phyloP scores from a whole-genome alignment of 1,284 basidiomycete species.

The Cryptococcus jaspeensis region DNA sequence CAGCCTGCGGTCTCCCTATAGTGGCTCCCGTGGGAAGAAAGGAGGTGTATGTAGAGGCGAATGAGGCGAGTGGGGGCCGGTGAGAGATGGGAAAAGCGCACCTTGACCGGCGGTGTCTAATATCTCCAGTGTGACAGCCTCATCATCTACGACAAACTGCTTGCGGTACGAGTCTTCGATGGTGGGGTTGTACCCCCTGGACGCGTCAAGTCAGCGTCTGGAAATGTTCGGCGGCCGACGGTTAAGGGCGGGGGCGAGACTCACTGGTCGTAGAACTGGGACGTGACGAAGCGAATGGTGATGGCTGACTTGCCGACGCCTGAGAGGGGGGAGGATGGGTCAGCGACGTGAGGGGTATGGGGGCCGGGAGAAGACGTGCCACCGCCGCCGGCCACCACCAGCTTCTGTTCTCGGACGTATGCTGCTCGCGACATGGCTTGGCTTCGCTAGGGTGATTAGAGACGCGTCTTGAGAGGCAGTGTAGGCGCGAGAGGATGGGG shows the following conservation, averaged over 20 bases:
- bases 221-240: background rate
- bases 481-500: background rate
- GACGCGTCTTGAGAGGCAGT: too few species aligned
- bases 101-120: constrained; percentile 59
- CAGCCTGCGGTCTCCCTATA: too few species aligned
- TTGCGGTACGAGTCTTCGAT: constrained; percentile 57
- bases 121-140: constrained; percentile 59
- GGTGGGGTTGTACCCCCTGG: constrained; percentile 55
- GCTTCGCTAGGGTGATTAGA: background rate
- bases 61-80: background rate
- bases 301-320: constrained; percentile 57
- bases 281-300: constrained; percentile 56
- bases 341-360: constrained; percentile 27
- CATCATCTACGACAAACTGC: constrained; percentile 58
- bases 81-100: constrained; percentile 10
- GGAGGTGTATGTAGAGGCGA: too few species aligned
- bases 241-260: too few species aligned
- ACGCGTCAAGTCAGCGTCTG: background rate
- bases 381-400: constrained; percentile 58
- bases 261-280: constrained; percentile 56
- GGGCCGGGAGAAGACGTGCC: constrained; percentile 40
- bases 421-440: constrained; percentile 4
- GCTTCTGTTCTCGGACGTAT: constrained; percentile 33
- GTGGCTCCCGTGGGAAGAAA: too few species aligned
- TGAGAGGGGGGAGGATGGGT: constrained; percentile 6